phyloP scores from a whole-genome alignment of 352 stramenopile genomes.

The Peronospora farinosa region DNA sequence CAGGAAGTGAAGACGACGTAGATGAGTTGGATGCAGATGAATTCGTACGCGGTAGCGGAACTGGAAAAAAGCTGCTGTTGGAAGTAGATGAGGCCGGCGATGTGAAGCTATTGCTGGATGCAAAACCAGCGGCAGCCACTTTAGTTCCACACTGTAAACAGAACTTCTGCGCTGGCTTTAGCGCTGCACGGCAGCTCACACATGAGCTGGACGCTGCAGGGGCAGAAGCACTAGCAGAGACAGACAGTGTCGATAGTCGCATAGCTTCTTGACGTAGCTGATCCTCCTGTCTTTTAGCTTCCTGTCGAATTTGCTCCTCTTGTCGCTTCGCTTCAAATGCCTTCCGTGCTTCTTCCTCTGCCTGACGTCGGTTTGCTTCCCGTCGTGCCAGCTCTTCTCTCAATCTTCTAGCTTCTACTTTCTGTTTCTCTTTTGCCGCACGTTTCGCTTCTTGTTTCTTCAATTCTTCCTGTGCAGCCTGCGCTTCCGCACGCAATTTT shows the following conservation, averaged over 20 bases:
- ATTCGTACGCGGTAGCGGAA: conserved; percentile 21
- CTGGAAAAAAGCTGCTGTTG: conserved; percentile 16
- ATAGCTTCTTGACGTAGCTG: conserved; percentile 47
- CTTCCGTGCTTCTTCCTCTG: conserved; percentile 49
- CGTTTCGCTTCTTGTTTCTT: conserved; percentile 53
- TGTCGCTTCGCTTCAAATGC: conserved; percentile 61
- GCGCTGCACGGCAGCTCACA: conserved; percentile 14
- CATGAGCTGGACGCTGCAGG: conserved; percentile 17
- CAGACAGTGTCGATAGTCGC: conserved; percentile 35
- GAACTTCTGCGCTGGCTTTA: conserved; percentile 54
- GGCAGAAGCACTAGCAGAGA: conserved; percentile 9
- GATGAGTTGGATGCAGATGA: conserved; percentile 25
- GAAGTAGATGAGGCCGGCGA: conserved; percentile 14
- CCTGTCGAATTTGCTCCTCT: conserved; percentile 47
- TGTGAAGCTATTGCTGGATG: conserved; percentile 13
- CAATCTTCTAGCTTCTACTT: conserved; percentile 46
- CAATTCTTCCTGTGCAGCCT: conserved; percentile 48
- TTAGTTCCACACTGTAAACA: conserved; percentile 62
- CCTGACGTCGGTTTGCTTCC: conserved; percentile 52
- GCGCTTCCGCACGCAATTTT: conserved; percentile 44
- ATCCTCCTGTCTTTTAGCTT: conserved; percentile 57
- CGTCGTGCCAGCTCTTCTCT: conserved; percentile 53
- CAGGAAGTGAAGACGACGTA: conserved; percentile 24
- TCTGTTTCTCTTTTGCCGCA: conserved; percentile 32
- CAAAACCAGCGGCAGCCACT: conserved; percentile 9